A percentile compares a stretch with the other conserved stretches of the same genome.
phyloP scores from a whole-genome alignment of 257 asterid genomes.

The Ajuga chamaepitys region DNA sequence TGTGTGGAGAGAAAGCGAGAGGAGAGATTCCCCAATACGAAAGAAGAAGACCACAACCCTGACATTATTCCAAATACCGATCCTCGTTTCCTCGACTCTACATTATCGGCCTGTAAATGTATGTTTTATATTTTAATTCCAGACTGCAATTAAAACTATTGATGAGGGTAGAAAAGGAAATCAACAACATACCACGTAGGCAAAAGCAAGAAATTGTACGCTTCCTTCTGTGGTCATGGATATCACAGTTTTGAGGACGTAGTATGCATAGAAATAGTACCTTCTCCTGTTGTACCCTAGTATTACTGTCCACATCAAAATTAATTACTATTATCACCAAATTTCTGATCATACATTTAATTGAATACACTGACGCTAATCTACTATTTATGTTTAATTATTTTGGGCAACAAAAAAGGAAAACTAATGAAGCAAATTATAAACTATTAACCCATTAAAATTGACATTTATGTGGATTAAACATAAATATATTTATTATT shows the following conservation, averaged over 20 bases:
- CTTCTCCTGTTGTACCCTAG: constrained; percentile 54
- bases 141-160: too few species aligned
- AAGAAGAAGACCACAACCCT: constrained; percentile 62
- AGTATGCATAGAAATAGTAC: constrained; percentile 56
- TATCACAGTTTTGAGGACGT: constrained; percentile 42
- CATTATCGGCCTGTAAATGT: constrained; percentile 69
- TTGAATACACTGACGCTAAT: too few species aligned
- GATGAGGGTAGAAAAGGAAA: not conserved
- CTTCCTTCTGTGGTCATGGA: constrained; percentile 65
- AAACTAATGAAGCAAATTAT: too few species aligned
- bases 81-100: constrained; percentile 54
- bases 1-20: constrained; percentile 68
- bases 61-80: constrained; percentile 65
- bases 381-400: too few species aligned
- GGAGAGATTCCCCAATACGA: constrained; percentile 63
- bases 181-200: constrained; percentile 56
- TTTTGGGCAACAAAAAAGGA: too few species aligned
- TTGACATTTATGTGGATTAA: too few species aligned
- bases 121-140: too few species aligned
- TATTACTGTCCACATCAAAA: constrained; percentile 32
- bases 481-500: too few species aligned
- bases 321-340: too few species aligned
- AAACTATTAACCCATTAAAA: too few species aligned
- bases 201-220: constrained; percentile 66
- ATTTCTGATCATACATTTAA: too few species aligned